These are phyloP conservation scores for Saccharomycopsis selenospora DNA, from an alignment of 805 yeast genomes.

Conservation along the genomic window DNA sequence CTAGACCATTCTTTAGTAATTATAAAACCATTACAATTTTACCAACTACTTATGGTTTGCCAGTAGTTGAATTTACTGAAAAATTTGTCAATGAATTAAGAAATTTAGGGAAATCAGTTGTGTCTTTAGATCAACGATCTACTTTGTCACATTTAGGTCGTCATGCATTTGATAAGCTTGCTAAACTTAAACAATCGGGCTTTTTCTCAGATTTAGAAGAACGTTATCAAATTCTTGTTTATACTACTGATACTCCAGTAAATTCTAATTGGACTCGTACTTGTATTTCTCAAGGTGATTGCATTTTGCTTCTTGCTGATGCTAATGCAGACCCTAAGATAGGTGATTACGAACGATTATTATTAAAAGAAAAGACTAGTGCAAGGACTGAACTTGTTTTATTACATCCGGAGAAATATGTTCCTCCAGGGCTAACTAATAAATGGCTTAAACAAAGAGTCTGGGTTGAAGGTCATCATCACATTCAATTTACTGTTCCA, in stretches of 20 bases:
- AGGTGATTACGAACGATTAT: conserved; percentile 78
- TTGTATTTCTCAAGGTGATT: conserved; percentile 92
- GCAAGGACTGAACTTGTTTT: conserved; percentile 84
- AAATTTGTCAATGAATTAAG: conserved; percentile 64
- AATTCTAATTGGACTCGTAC: conserved; percentile 87
- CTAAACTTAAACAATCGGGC: conserved; percentile 79
- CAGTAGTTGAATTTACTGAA: conserved; percentile 78
- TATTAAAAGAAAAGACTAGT: conserved; percentile 69
- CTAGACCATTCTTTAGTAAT: conserved; percentile 26
- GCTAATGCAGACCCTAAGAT: conserved; percentile 63
- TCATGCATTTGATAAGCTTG: conserved; percentile 86
- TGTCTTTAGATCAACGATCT: conserved; percentile 76
- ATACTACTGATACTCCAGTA: conserved; percentile 78
- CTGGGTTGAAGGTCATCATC: conserved; percentile 94
- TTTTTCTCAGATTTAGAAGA: conserved; percentile 89
- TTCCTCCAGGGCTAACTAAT: conserved; percentile 77
- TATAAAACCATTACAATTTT: conserved; percentile 80
- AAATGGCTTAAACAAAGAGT: conserved; percentile 77
- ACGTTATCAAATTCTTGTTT: conserved; percentile 76
- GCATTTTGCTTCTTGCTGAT: conserved; percentile 83
- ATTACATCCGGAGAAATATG: conserved; percentile 75
- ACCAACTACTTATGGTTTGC: conserved; percentile 76
- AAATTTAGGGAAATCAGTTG: conserved; percentile 63
- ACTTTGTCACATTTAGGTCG: conserved; percentile 76
- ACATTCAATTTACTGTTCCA: conserved; percentile 58